Base-by-base conservation (phyloP, 2,329 filamentous ascomycete genomes). In the Colletotrichum graminicola region DNA sequence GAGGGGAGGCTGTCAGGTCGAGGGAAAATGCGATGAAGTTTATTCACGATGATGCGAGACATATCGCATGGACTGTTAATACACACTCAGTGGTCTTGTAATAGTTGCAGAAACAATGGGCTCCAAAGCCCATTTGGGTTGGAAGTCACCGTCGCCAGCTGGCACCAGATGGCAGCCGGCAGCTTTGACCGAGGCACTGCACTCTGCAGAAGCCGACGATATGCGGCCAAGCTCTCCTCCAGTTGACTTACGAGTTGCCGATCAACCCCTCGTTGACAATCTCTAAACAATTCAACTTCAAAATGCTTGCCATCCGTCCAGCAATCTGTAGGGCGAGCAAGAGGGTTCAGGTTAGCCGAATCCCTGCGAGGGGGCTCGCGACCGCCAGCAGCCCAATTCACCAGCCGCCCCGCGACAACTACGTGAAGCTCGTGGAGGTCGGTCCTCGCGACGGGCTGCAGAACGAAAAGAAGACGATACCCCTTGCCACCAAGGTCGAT, bases 361-460 rank as follows among this genome's bases (percentile, higher is more conserved):
- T 47, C n/a, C 75, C 76, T 67, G 76, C 78, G 57, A 78, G 83
- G 61, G 77, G 79, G 55, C 80, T 84, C 72, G 83, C 84, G 59
- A 84, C 84, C n/a, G 81, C 82, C 47, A 79, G 76, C 66, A 69
- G 75, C 63, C 63, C 63, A 16, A 64, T 74, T 14, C 71, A 73
- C n/a, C 73, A 73, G 49, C 70, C 76, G 26, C 70, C 76, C 26
- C 75, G 74, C 70, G 82, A 85, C 77, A 86, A 83, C 77, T 79
- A 77, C 71, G 86, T 90, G 72, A 87, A 85, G 81, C 90, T 97
- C 49, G 91, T 96, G 73, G 94, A 97, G 83, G 94, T 97, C 73
- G 93, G 93, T 11, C 93, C 94, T 43, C 87, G 94, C 74, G 94
- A 97, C 83, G 94, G 94, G n/a, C 83, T 97, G 64, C 94, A 97